These are phyloP conservation scores for Exophiala sideris DNA, from an alignment of 2,329 filamentous ascomycete genomes.

Conservation along the genomic window DNA sequence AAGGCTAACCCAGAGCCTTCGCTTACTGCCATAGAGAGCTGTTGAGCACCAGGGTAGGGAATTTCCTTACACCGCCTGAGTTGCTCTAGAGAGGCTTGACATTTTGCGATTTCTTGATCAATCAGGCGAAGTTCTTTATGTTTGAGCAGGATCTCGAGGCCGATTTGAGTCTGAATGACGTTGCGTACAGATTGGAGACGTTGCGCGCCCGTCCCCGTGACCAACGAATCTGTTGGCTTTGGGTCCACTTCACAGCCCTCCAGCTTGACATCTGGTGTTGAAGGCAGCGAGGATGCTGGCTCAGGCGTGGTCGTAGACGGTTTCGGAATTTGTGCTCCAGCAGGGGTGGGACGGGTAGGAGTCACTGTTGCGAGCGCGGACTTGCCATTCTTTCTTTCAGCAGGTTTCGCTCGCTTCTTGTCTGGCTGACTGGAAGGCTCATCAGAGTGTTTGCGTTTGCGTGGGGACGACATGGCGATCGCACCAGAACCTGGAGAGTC, in stretches of 20 bases:
- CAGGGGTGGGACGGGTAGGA: slow-evolving; percentile 4
- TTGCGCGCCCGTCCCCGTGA: slow-evolving; percentile 7
- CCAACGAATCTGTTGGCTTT: slow-evolving; percentile 7
- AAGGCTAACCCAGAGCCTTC: slow-evolving; percentile 67
- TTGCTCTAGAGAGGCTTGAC: slow-evolving; percentile 89
- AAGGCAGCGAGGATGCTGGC: slow-evolving; percentile 14
- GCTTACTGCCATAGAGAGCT: slow-evolving; percentile 66
- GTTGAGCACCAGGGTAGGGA: slow-evolving; percentile 74
- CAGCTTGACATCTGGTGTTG: slow-evolving; percentile 16
- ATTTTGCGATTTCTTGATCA: slow-evolving; percentile 94
- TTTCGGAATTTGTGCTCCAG: slow-evolving; percentile 10
- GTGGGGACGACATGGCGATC: slow-evolving; percentile 24
- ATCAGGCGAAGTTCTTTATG: slow-evolving; percentile 92
- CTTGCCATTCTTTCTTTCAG: slow-evolving; percentile 6
- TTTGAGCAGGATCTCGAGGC: slow-evolving; percentile 87
- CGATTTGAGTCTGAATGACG: slow-evolving; percentile 79
- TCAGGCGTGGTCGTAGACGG: slow-evolving; percentile 19
- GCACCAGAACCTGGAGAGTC: slow-evolving; percentile 23
- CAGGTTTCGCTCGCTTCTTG: slow-evolving; percentile 18
- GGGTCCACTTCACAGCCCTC: slow-evolving; percentile 31
- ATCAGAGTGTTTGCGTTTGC: slow-evolving; percentile 56
- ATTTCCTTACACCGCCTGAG: slow-evolving; percentile 88
- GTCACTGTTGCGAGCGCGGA: slow-evolving; percentile 3
- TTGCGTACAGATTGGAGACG: slow-evolving; percentile 54
- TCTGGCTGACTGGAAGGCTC: slow-evolving; percentile 17